Evolutionary conservation across 2,329 filamentous ascomycete genomes (phyloP), one percentile per base, ranked within the genome.

Genomic region (Diaporthe citrichinensis): DNA sequence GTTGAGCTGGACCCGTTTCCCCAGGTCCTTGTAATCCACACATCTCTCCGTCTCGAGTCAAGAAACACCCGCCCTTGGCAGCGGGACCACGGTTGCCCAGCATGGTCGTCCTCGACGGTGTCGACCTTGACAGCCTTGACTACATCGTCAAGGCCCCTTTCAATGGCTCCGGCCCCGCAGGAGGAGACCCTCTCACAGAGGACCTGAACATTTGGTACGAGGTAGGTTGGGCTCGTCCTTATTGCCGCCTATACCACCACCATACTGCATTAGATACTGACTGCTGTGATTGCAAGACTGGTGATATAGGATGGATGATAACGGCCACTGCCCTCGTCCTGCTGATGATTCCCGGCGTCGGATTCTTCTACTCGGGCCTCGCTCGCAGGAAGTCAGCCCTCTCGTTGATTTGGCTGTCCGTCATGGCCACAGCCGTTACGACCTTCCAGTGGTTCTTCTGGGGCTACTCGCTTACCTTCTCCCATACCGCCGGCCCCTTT

Each of bases 371-470:
- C 86, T 97, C 95, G 17, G 95, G 95, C 77, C 92, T 98, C 28
- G 95, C 95, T 28, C 92, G 95, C 77, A 90, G 95, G 82, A 98
- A 98, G 86, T 97, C 95, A 0, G 95, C 95, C 10, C 88, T 98
- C 72, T 97, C 95, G 31, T 87, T 98, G 77, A 95, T 98, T 84
- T 98, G 95, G 95, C 92, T 98, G 34, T 96, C 94, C 5, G 88
- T 97, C 82, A 97, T 98, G 94, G 91, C 95, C 28, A 92, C 93
- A 1, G 95, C 93, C 17, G 93, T 98, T 69, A 93, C 95, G 49
- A 93, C 92, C 36, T 97, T 98, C 85, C 95, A 98, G 84, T 98
- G 95, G 95, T 98, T 98, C 87, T 95, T 97, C 88, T 97, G 94
- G 94, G 94, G 94, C 55, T 97, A 95, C 83, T 95, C 94, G 6